Conservation (phyloP, 805 yeast species). For the Kazachstania viticola region DNA sequence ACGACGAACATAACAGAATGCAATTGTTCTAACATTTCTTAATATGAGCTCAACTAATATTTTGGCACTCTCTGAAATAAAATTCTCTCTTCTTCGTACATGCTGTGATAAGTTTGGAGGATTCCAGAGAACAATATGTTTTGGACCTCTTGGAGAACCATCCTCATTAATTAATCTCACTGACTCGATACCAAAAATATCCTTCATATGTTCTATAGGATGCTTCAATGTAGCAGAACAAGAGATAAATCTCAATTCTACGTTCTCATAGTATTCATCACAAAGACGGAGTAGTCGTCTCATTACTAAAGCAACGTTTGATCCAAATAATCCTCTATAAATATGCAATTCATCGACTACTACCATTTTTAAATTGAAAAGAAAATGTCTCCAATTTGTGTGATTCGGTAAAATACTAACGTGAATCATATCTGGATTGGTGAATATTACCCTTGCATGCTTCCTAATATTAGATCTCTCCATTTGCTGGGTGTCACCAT, state of each 20-base stretch:
- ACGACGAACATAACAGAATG: slow-evolving; percentile 77
- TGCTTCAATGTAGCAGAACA: slow-evolving; percentile 87
- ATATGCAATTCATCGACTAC: slow-evolving; percentile 81
- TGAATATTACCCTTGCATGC: slow-evolving; percentile 69
- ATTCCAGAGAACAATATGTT: slow-evolving; percentile 71
- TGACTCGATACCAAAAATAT: slow-evolving; percentile 57
- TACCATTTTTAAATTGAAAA: slow-evolving; percentile 53
- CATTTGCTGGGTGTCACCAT: slow-evolving; percentile 76
- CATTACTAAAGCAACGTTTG: slow-evolving; percentile 81
- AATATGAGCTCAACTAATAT: slow-evolving; percentile 55
- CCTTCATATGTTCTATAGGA: slow-evolving; percentile 62
- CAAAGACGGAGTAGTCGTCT: slow-evolving; percentile 59
- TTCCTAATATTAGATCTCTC: slow-evolving; percentile 44
- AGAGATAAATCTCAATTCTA: slow-evolving; percentile 55
- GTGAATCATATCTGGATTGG: slow-evolving; percentile 93
- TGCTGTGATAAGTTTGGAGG: slow-evolving; percentile 61
- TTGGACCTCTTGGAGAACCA: slow-evolving; percentile 81
- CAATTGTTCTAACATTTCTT: slow-evolving; percentile 65
- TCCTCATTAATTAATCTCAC: slow-evolving; percentile 56
- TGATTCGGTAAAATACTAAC: slow-evolving; percentile 72
- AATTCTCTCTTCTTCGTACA: slow-evolving; percentile 49
- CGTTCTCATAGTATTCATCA: slow-evolving; percentile 27
- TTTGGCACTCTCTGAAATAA: slow-evolving; percentile 66
- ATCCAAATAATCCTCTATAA: slow-evolving; percentile 84
- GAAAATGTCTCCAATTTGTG: slow-evolving; percentile 59